Evolutionary conservation across 495 filamentous ascomycete genomes (phyloP), one percentile per base, ranked within the genome.

Genomic region (Daldinia concentrica): DNA sequence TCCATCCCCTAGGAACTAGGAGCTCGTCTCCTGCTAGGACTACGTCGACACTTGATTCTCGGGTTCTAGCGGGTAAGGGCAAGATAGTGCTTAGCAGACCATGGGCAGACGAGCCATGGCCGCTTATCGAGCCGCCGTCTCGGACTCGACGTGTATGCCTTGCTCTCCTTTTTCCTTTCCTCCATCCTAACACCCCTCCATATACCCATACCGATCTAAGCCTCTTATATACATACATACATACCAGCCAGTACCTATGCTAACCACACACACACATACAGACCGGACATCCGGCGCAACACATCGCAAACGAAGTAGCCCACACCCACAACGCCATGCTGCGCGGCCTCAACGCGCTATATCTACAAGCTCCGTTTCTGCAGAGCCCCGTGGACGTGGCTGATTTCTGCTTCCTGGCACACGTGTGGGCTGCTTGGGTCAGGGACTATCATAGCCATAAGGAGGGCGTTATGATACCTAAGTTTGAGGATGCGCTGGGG

Each of bases 291-390:
- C 41, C 74, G 22, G 67, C 76, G 8, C 69, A 74, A 3, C 48
- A 79, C 52, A 78, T 79, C 29, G 84, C 82, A 15, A 78, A 80
- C 12, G 77, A 82, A 26, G 83, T 86, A 77, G 70, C 79, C 3
- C 73, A 81, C 52, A 69, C 81, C 9, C 84, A 86, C 77, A 87
- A 87, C 74, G 68, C 78, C 36, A 78, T 86, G 50, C 72, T 84
- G 60, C 84, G 85, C 48, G 77, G 75, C 14, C 79, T 87, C 15
- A 87, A 87, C 68, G 74, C 76, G 39, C 82, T 86, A 56, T 85
- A 83, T 70, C 73, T 82, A 8, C 84, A 86, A 76, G 81, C 83
- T 0, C 82, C 80, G 0, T 69, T 80, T 58, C 71, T 87, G 6
- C 60, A 63, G 7, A 15, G 63, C 14, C n/a, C 62, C 6, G 66